Evolutionary conservation across 805 yeast species (phyloP).

Genomic region (Yamadazyma ubonensis): DNA sequence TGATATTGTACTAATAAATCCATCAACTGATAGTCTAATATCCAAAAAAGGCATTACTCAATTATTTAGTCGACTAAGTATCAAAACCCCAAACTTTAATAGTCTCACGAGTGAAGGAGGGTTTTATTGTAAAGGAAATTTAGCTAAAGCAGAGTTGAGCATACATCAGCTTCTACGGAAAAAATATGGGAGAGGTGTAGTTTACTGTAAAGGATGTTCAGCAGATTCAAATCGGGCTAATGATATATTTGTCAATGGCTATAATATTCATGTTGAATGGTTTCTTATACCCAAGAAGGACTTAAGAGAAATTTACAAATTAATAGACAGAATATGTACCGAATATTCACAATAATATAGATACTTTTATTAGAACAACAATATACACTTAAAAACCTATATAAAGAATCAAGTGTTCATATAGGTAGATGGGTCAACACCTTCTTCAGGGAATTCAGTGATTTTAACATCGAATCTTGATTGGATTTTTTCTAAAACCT

Average conservation of each 20-base stretch:
- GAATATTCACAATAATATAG: not conserved
- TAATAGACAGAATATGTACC: constrained; percentile 26
- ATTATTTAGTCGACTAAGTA: constrained; percentile 8
- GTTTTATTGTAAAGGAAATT: constrained; percentile 29
- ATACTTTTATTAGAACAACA: constrained; percentile 7
- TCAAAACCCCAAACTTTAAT: constrained; percentile 7
- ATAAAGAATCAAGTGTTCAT: constrained; percentile 72
- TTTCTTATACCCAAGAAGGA: constrained; percentile 50
- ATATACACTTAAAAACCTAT: constrained; percentile 3
- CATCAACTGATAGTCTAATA: constrained; percentile 18
- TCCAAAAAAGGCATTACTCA: not conserved
- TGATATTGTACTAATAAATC: constrained; percentile 39
- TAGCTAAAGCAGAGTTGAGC: constrained; percentile 38
- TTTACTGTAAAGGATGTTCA: constrained; percentile 49
- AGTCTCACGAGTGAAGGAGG: constrained; percentile 38
- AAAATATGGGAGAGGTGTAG: constrained; percentile 47
- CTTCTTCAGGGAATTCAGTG: constrained; percentile 94
- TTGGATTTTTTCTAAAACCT: constrained; percentile 88
- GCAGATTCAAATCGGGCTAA: constrained; percentile 2
- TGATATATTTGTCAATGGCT: constrained; percentile 12
- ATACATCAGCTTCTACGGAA: constrained; percentile 41
- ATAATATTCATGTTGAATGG: constrained; percentile 54
- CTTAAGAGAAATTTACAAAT: constrained; percentile 27
- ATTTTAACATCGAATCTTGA: constrained; percentile 96
- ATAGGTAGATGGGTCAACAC: constrained; percentile 95